phyloP scores from a whole-genome alignment of 257 asterid genomes.

The Voacanga thouarsii region DNA sequence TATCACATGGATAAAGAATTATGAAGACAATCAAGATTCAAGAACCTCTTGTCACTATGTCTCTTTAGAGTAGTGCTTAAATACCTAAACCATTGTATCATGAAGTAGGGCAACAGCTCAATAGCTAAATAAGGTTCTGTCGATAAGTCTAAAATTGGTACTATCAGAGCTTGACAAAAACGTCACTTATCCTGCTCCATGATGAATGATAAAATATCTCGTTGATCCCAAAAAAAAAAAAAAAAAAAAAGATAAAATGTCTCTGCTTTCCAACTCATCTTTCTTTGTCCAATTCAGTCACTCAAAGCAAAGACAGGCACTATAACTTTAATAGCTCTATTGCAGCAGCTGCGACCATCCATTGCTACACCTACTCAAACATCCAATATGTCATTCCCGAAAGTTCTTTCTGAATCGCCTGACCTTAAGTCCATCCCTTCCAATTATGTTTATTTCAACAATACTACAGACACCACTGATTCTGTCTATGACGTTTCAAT shows the following conservation, averaged over 20 bases:
- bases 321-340: background rate
- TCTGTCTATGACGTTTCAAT: conserved; percentile 25
- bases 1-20: too few species aligned
- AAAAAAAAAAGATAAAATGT: too few species aligned
- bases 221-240: too few species aligned
- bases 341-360: background rate
- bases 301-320: background rate
- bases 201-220: background rate
- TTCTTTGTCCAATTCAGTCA: background rate
- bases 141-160: background rate
- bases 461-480: background rate
- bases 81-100: too few species aligned
- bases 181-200: background rate
- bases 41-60: too few species aligned
- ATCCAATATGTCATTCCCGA: conserved; percentile 10
- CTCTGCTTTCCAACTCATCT: background rate
- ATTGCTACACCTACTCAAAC: background rate
- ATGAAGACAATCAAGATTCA: too few species aligned
- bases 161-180: too few species aligned
- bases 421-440: conserved; percentile 22
- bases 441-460: conserved; percentile 9
- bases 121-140: background rate
- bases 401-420: conserved; percentile 24
- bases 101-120: too few species aligned
- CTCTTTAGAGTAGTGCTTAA: too few species aligned